These are phyloP conservation scores for Tolypocladium endophyticum DNA, from an alignment of 2,329 filamentous ascomycete species.

Conservation along the genomic window DNA sequence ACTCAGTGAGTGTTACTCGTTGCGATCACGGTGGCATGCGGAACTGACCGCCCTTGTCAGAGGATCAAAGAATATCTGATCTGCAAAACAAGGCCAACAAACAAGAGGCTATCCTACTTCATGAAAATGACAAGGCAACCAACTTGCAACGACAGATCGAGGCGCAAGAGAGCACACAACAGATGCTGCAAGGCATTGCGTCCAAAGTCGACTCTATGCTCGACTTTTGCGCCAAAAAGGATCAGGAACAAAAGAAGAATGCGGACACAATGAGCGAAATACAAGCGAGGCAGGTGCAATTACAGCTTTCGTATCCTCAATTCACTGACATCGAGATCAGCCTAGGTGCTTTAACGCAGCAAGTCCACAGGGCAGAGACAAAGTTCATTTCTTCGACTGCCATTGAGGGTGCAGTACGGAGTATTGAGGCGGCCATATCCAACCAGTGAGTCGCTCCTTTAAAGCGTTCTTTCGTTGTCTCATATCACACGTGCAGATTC, in stretches of 20 bases:
- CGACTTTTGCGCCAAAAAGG: constrained; percentile 2
- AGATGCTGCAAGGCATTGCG: constrained; percentile 6
- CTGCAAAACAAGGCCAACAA: constrained; percentile 10
- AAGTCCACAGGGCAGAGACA: background rate
- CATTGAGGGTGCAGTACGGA: background rate
- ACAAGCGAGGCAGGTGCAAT: constrained; percentile 10
- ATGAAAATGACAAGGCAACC: constrained; percentile 1
- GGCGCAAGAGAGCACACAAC: constrained; percentile 4
- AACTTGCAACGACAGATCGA: constrained; percentile 7
- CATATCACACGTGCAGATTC: background rate
- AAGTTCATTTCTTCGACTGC: background rate
- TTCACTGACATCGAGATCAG: background rate
- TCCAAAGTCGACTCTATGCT: constrained; percentile 10
- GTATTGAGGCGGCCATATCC: background rate
- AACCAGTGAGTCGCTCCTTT: background rate
- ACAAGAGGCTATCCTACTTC: constrained; percentile 7
- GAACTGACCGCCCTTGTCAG: constrained; percentile 7
- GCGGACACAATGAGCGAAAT: constrained; percentile 3
- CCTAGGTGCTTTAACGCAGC: background rate
- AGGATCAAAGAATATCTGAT: constrained; percentile 12
- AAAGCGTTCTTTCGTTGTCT: background rate
- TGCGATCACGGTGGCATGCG: background rate
- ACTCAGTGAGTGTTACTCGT: constrained; percentile 11
- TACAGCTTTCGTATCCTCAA: background rate
- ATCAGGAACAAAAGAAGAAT: background rate